Conservation (phyloP, 768 basidiomycete species). For the Pulveroboletus sp. region DNA sequence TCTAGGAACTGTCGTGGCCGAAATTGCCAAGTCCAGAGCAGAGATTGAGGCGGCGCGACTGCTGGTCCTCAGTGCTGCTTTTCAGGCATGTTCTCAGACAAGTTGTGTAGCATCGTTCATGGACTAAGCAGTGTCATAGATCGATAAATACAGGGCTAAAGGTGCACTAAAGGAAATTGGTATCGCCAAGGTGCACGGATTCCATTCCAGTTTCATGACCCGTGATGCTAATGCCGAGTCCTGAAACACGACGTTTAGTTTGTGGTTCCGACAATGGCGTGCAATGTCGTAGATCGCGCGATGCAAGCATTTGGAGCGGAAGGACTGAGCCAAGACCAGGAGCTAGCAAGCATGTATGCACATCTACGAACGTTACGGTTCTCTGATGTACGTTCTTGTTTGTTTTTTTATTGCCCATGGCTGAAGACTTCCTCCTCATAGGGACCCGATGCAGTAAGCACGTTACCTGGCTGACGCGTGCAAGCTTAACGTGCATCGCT, state of each 20-base stretch:
- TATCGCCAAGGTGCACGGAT: slow-evolving; percentile 75
- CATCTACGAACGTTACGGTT: slow-evolving; percentile 81
- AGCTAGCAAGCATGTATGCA: slow-evolving; percentile 74
- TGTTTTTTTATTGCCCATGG: background rate
- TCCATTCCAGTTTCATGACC: background rate
- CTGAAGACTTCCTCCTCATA: slow-evolving; percentile 24
- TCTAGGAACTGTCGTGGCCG: slow-evolving; percentile 79
- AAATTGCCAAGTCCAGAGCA: slow-evolving; percentile 88
- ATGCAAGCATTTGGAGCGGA: slow-evolving; percentile 98
- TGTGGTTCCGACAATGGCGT: slow-evolving; percentile 88
- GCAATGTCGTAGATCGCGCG: slow-evolving; percentile 85
- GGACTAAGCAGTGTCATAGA: slow-evolving; percentile 40
- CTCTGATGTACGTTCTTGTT: slow-evolving; percentile 60
- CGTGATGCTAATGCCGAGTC: background rate
- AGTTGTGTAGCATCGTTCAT: background rate
- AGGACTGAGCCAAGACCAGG: slow-evolving; percentile 86
- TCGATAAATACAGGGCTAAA: slow-evolving; percentile 88
- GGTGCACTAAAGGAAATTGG: slow-evolving; percentile 97
- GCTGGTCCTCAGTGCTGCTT: slow-evolving; percentile 87
- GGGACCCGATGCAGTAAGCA: slow-evolving; percentile 75
- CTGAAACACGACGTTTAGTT: slow-evolving; percentile 50
- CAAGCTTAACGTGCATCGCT: background rate
- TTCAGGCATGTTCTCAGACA: slow-evolving; percentile 48
- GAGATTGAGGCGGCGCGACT: slow-evolving; percentile 88
- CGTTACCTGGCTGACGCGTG: background rate